Percentiles rank a stretch among this genome's conserved stretches.
These are phyloP conservation scores for Boeremia lycopersici DNA, from an alignment of 2,329 filamentous ascomycete genomes.

Conservation along the genomic window DNA sequence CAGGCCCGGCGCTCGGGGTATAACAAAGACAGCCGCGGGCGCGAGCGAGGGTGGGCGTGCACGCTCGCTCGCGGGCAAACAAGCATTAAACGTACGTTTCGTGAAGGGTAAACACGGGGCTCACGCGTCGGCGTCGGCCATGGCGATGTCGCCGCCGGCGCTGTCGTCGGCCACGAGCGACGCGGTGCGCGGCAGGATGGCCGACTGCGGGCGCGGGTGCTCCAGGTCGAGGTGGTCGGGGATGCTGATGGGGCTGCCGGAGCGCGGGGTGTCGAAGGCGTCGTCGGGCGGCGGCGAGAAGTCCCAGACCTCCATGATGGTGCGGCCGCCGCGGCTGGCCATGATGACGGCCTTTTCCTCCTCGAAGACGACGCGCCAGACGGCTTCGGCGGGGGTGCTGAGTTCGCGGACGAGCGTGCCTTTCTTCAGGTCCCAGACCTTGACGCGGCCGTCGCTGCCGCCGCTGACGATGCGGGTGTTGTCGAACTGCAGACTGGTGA, in stretches of 20 bases:
- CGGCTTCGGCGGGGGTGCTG: conserved; percentile 87
- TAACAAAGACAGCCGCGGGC: too few species aligned
- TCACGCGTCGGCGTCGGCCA: conserved; percentile 38
- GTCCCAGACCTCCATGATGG: conserved; percentile 98
- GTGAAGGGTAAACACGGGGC: neutral
- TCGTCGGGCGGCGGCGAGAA: conserved; percentile 79
- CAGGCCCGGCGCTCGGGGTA: too few species aligned
- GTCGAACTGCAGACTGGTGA: conserved; percentile 96
- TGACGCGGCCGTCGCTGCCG: conserved; percentile 95
- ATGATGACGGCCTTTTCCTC: conserved; percentile 98
- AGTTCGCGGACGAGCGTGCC: conserved; percentile 90
- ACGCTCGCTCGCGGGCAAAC: neutral
- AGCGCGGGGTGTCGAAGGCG: conserved; percentile 43
- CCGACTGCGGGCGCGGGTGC: conserved; percentile 41
- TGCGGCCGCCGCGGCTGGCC: conserved; percentile 81
- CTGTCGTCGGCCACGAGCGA: conserved; percentile 28
- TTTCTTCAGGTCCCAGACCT: conserved; percentile 96
- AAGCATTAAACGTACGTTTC: conserved; percentile 10
- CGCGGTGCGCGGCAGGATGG: conserved; percentile 33
- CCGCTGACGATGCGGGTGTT: conserved; percentile 94
- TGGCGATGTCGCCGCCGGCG: conserved; percentile 36
- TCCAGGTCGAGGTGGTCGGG: conserved; percentile 46
- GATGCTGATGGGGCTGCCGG: conserved; percentile 51
- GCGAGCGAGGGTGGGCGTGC: too few species aligned
- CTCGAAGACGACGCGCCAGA: conserved; percentile 98